phyloP scores from a whole-genome alignment of 164 flowering plant genomes.

The Sedum album region DNA sequence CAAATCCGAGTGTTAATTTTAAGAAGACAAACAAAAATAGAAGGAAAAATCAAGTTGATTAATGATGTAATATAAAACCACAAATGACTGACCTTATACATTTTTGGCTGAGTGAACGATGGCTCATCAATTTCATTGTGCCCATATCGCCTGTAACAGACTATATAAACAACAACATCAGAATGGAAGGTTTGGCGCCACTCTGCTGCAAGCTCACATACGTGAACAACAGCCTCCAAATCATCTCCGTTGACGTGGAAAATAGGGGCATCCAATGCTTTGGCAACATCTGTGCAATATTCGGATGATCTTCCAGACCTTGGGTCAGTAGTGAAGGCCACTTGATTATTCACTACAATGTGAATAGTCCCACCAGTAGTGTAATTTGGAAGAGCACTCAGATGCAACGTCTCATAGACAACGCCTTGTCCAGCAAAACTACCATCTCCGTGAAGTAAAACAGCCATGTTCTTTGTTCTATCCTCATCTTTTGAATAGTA shows the following conservation, averaged over 20 bases:
- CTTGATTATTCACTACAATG: conserved; percentile 94
- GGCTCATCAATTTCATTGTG: conserved; percentile 99
- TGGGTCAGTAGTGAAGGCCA: conserved; percentile 97
- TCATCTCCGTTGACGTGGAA: conserved; percentile 98
- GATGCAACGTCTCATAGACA: conserved; percentile 93
- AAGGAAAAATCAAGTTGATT: not conserved
- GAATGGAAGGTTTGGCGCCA: conserved; percentile 98
- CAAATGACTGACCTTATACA: conserved; percentile 59
- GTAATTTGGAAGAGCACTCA: conserved; percentile 97
- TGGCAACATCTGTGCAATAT: conserved; percentile 97
- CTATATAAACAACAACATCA: conserved; percentile 91
- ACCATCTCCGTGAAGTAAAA: conserved; percentile 96
- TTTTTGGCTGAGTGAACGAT: conserved; percentile 93
- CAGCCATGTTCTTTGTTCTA: conserved; percentile 78
- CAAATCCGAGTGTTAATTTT: not conserved
- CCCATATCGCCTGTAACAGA: conserved; percentile 93
- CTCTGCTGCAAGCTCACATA: conserved; percentile 92
- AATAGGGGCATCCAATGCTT: conserved; percentile 89
- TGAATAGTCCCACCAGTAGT: conserved; percentile 97
- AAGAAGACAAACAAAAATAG: not conserved
- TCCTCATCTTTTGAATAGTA: conserved; percentile 77
- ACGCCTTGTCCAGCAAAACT: conserved; percentile 99
- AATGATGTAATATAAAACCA: not conserved
- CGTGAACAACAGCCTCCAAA: conserved; percentile 94
- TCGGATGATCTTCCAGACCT: conserved; percentile 86